Percentiles rank a stretch among this genome's conserved stretches.
Evolutionary conservation across 2,329 filamentous ascomycete genomes (phyloP).

Genomic region (Trichoderma arundinaceum): DNA sequence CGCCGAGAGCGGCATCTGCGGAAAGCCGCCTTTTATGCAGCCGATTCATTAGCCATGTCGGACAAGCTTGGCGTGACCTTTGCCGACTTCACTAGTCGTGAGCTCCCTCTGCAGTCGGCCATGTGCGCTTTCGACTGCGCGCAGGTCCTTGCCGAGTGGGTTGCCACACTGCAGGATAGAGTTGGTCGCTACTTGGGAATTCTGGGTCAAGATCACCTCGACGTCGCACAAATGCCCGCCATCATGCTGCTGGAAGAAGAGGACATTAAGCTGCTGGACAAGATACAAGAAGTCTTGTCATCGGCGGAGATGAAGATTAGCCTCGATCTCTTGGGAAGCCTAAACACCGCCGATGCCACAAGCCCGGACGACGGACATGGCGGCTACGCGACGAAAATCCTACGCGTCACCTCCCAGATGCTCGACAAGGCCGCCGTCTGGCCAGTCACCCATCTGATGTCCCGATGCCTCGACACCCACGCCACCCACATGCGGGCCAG

Average conservation of each 20-base stretch:
- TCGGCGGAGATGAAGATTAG: slow-evolving; percentile 82
- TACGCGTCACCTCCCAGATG: slow-evolving; percentile 84
- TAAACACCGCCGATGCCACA: slow-evolving; percentile 59
- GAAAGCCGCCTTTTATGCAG: slow-evolving; percentile 94
- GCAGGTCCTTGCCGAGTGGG: slow-evolving; percentile 93
- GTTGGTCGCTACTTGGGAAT: slow-evolving; percentile 90
- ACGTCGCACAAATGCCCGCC: slow-evolving; percentile 78
- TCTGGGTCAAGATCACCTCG: slow-evolving; percentile 80
- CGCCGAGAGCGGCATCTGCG: slow-evolving; percentile 86
- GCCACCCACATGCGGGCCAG: slow-evolving; percentile 58
- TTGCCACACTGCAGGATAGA: slow-evolving; percentile 88
- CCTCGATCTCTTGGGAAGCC: slow-evolving; percentile 54
- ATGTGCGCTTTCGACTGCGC: slow-evolving; percentile 94
- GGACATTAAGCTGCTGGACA: slow-evolving; percentile 82
- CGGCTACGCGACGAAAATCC: slow-evolving; percentile 83
- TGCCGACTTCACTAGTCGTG: slow-evolving; percentile 80
- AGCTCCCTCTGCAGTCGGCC: slow-evolving; percentile 86
- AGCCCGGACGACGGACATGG: slow-evolving; percentile 64
- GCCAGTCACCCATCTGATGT: slow-evolving; percentile 69
- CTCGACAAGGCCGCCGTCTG: slow-evolving; percentile 89
- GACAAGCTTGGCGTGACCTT: slow-evolving; percentile 86
- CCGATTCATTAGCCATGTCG: slow-evolving; percentile 86
- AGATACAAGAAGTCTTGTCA: slow-evolving; percentile 78
- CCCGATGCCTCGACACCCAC: slow-evolving; percentile 61
- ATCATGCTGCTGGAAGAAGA: slow-evolving; percentile 93